These are phyloP conservation scores for Lachnellula willkommii DNA, from an alignment of 2,329 filamentous ascomycete genomes.

Conservation along the genomic window DNA sequence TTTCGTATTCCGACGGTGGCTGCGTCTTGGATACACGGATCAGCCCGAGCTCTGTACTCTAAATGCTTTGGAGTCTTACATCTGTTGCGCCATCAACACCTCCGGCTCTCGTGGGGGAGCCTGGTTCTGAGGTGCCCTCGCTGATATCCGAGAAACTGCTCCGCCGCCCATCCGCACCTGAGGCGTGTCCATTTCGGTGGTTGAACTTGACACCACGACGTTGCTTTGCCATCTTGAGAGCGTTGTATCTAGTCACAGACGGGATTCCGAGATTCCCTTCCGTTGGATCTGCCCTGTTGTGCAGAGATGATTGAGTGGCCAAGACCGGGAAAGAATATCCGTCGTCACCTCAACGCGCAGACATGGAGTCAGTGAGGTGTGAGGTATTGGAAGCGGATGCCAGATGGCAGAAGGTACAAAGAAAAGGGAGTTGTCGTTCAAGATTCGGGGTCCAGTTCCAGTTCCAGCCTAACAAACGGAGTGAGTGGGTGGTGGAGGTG, in stretches of 20 bases:
- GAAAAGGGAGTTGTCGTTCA: no score
- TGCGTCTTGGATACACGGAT: conserved; percentile 17
- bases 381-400: neutral
- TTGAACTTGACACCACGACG: conserved; percentile 51
- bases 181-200: conserved; percentile 30
- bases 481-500: neutral
- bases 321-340: conserved; percentile 9
- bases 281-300: neutral
- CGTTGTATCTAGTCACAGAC: conserved; percentile 3
- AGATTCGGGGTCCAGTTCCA: no score
- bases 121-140: conserved; percentile 47
- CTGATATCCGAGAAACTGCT: conserved; percentile 68
- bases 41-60: conserved; percentile 12
- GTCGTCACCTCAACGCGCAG: neutral
- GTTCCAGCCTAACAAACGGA: no score
- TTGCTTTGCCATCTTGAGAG: conserved; percentile 38
- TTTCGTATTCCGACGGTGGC: conserved; percentile 73
- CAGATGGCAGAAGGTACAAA: neutral
- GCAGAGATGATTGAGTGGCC: conserved; percentile 5
- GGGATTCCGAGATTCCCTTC: conserved; percentile 7
- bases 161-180: conserved; percentile 42
- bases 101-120: conserved; percentile 22
- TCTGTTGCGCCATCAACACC: conserved; percentile 36
- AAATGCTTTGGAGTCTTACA: conserved; percentile 28
- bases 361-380: conserved; percentile 4